Evolutionary conservation across 495 filamentous ascomycete genomes (phyloP).

Genomic region (Aspergillus hancockii): DNA sequence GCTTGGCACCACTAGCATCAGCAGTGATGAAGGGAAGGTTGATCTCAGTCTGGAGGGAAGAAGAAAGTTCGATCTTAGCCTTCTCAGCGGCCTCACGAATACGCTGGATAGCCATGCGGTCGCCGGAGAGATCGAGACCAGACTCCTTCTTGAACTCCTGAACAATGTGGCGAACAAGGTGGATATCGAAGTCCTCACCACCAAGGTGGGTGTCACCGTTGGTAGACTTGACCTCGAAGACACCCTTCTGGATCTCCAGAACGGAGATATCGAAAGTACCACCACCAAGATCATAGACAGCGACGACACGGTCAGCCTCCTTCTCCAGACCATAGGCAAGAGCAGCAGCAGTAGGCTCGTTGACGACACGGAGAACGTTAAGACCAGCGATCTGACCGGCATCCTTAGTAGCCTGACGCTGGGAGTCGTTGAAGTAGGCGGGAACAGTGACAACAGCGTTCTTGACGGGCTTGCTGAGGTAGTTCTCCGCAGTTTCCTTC

Average conservation of each 20-base stretch:
- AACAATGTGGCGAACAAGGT: slow-evolving; percentile 91
- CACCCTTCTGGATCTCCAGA: slow-evolving; percentile 95
- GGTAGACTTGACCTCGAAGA: slow-evolving; percentile 98
- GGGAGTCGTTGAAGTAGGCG: slow-evolving; percentile 97
- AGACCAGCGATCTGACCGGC: slow-evolving; percentile 94
- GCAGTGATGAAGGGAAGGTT: slow-evolving; percentile 99
- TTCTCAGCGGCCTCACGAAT: slow-evolving; percentile 99
- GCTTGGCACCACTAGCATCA: slow-evolving; percentile 90
- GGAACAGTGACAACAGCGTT: slow-evolving; percentile 96
- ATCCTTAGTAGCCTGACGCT: slow-evolving; percentile 97
- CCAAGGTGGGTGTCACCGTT: slow-evolving; percentile 98
- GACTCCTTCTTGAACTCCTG: slow-evolving; percentile 95
- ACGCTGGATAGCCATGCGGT: slow-evolving; percentile 99
- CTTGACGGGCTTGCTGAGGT: slow-evolving; percentile 85
- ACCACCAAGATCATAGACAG: slow-evolving; percentile 97
- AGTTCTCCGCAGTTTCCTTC: slow-evolving; percentile 96
- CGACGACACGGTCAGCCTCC: slow-evolving; percentile 85
- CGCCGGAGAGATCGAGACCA: slow-evolving; percentile 83
- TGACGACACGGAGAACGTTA: slow-evolving; percentile 94
- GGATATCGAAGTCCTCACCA: slow-evolving; percentile 98
- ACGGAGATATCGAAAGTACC: slow-evolving; percentile 99
- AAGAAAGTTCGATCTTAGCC: slow-evolving; percentile 99
- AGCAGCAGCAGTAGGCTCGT: slow-evolving; percentile 94
- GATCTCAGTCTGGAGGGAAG: slow-evolving; percentile 95
- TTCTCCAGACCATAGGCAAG: slow-evolving; percentile 96